Base-by-base conservation (phyloP, 495 filamentous ascomycete species). In the Recurvomyces mirabilis region DNA sequence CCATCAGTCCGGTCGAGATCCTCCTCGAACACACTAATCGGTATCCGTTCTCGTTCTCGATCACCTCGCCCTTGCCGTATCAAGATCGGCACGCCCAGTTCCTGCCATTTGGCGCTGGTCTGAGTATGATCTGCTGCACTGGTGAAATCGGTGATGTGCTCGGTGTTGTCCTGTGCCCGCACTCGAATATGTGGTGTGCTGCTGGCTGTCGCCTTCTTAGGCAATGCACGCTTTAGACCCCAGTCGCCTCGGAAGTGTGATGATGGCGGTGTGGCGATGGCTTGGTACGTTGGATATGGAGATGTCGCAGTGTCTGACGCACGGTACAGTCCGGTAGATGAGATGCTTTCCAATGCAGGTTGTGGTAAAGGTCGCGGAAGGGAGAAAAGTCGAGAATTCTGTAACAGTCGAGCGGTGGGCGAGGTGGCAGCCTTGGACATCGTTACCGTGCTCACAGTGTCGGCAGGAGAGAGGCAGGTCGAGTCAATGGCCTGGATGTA, bases 91-190 rank as follows among this genome's bases (percentile, higher is more conserved):
- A 84, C 63, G 45, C 75, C 69, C 55, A 87, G 65, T 57, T 94
- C 87, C 54, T 87, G 82, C 70, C 81, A 96, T 66, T 96, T 96
- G 59, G 73, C 68, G 34, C 93, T 63, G 10, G 85, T 87, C 51
- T 84, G 64, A 19, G 79, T 76, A 60, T 93, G 86, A 57, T 94
- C 86, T 38, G 78, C 71, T 1, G 87, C 81, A 29, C 84, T 87
- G 43, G 79, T 72, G 65, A 85, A 99, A 46, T 93, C 87, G 43
- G 87, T 94, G 60, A 94, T 77, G 58, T 93, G 84, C 65, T 95
- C 87, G 47, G 77, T 75, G 5, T 86, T 88, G 67, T 99, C 91
- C 42, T 93, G 68, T 24, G 78, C 71, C 11, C 65, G 65, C 43
- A 95, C 66, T 26, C 81, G 71, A 28, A 94, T 69, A 17, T 80